Evolutionary conservation across 345 rosid genomes (phyloP), one percentile per base, ranked within the genome.

Genomic region (Lepidium aucheri): DNA sequence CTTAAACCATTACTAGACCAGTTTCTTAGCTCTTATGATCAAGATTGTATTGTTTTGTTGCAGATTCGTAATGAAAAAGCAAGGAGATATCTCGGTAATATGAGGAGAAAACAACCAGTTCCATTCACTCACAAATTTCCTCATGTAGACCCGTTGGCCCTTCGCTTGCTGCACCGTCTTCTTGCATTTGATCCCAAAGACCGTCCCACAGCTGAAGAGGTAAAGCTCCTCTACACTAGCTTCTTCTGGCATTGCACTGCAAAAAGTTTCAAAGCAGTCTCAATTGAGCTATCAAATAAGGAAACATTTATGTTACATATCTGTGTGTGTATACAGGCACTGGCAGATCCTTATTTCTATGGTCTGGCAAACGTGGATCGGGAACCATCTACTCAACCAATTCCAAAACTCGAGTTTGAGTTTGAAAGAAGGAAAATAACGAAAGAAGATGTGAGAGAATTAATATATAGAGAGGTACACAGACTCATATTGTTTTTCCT

Each of bases 61-160:
- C 83, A 90, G 99, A 90, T 94, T 82, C 86, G 97, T 9, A 90
- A 94, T 84, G 99, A 94, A 76, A 94, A 94, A 77, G 97, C 97
- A 16, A 88, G 97, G 77, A 86, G 99, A 76, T 94, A 94, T 60
- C 95, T 94, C 36, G 77, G 86, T 45, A 86, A 79, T 87, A 90
- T 94, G 99, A 82, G 95, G 68, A 90, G 77, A 65, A 94, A 94
- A 79, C 93, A 61, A 58, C 83, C 90, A 24, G 81, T 94, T 75
- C 96, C 91, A 8, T 88, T 85, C 80, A 32, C 88, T 28, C 87
- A 84, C 47, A 94, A 90, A 75, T 94, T 94, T 77, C 97, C 96
- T 49, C 74, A 87, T 18, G 86, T 70, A 35, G 93, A 90, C 75
- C 96, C 87, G 1, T 51, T 86, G 77, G 97, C 97, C 75, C 86